Evolutionary conservation across 768 basidiomycete genomes (phyloP).

Genomic region (Inosperma sp.): DNA sequence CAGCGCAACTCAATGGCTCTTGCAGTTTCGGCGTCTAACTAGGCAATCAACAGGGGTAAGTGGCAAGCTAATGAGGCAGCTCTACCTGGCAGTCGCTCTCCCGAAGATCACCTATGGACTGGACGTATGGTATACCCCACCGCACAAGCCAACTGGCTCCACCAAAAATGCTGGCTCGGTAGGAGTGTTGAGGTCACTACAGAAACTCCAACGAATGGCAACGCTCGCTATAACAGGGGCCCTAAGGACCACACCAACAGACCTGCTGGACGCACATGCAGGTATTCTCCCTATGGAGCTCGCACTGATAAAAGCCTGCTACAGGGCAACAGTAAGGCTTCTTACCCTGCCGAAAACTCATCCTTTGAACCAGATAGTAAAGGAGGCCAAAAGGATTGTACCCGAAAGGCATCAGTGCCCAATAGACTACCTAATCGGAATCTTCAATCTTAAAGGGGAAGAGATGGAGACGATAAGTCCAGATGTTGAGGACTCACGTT

Average conservation of each 20-base stretch:
- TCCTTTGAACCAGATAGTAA: not conserved
- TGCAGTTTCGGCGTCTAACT: constrained; percentile 9
- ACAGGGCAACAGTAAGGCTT: not conserved
- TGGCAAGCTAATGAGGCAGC: constrained; percentile 7
- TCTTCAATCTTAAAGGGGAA: not conserved
- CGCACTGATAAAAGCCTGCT: not conserved
- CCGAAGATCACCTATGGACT: constrained; percentile 8
- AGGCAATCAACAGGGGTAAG: constrained; percentile 4
- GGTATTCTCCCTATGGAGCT: constrained; percentile 8
- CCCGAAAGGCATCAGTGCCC: not conserved
- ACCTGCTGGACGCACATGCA: constrained; percentile 8
- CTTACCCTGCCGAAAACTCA: constrained; percentile 4
- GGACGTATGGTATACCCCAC: constrained; percentile 6
- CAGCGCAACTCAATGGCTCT: constrained; percentile 8
- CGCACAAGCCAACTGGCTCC: not conserved
- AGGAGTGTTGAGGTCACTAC: not conserved
- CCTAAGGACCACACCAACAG: not conserved
- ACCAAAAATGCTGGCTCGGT: not conserved
- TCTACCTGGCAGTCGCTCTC: constrained; percentile 5
- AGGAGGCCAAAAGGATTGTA: not conserved
- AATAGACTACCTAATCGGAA: not conserved
- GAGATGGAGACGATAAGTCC: not conserved
- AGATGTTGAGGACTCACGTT: too few species aligned
- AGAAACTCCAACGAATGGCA: constrained; percentile 2
- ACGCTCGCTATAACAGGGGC: constrained; percentile 5